Evolutionary conservation across 1,284 basidiomycete species (phyloP), one percentile per base, ranked within the genome.

Genomic region (Anthracocystis panici-leucophaei): DNA sequence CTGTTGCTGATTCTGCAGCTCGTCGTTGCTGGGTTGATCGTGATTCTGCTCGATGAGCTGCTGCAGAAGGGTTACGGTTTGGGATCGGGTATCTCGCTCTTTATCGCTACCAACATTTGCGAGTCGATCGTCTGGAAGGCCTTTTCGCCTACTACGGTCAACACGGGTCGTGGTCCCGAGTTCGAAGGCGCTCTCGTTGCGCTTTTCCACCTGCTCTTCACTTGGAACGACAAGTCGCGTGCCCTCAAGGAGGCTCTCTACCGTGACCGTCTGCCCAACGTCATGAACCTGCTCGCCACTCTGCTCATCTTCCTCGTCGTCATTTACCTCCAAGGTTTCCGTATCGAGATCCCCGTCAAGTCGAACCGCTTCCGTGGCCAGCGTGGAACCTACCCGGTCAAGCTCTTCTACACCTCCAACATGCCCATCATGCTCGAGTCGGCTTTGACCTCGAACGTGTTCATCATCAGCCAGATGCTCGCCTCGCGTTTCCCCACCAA

Each of bases 391-490:
- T 99, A 97, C 89, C 96, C 97, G 65, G 91, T 99, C 88, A 99
- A 98, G 88, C 90, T 99, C 49, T 99, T 99, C 88, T 99, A 99
- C 88, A 98, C 96, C 25, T 92, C 91, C 75, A 99, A 98, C 89
- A 98, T 98, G 96, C 95, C 96, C 74, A 99, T 99, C 89, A 99
- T 99, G 96, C 91, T 99, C 77, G 93, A 98, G 87, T 92, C 90
- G 27, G 95, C 96, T 12, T 89, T 98, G 67, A 95, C 94, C 10
- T 92, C 91, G 72, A 97, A 99, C 87, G 91, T 98, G 29, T 98
- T 95, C 88, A 93, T 99, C 86, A 90, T 99, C 84, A 93, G 91
- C 49, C 97, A 98, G 87, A 98, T 98, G 96, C 78, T 85, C 40
- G 77, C 80, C 89, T 97, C 79, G 90, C 90, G 96, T 46, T 98